Evolutionary conservation across 306 rosid species (phyloP).

Genomic region (Alnus rubra): DNA sequence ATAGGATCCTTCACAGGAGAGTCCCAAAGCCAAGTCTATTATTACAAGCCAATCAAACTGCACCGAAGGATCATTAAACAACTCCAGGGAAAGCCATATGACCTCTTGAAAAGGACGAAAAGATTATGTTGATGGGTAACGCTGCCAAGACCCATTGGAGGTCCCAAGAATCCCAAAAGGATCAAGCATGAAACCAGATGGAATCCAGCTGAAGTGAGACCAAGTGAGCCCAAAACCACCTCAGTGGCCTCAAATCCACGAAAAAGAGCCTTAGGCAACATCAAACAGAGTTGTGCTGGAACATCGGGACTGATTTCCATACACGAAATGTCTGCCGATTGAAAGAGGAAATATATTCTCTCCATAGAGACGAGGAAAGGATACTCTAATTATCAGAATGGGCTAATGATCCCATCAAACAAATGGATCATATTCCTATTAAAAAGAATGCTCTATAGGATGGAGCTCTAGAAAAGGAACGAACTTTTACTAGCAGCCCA

Average conservation of each 20-base stretch:
- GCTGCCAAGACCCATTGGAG: not conserved
- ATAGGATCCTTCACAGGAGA: not conserved
- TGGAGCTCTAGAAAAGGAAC: not conserved
- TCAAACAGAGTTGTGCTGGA: not conserved
- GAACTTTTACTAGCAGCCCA: not conserved
- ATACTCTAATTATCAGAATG: not conserved
- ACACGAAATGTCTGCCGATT: not conserved
- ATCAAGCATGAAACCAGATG: not conserved
- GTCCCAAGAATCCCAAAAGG: not conserved
- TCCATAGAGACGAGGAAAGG: not conserved
- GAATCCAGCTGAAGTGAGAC: not conserved
- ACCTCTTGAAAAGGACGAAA: not conserved
- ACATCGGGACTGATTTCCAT: not conserved
- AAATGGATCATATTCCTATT: not conserved
- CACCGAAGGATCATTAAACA: not conserved
- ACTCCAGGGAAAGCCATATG: not conserved
- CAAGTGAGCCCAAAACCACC: not conserved
- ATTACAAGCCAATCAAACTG: not conserved
- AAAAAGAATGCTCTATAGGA: not conserved
- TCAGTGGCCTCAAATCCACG: not conserved
- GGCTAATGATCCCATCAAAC: not conserved
- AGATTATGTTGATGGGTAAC: not conserved
- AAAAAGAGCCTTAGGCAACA: not conserved
- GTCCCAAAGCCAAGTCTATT: not conserved
- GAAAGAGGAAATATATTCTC: not conserved